Evolutionary conservation across 2,329 filamentous ascomycete species (phyloP).

Genomic region (Aspergillus pseudonomiae): DNA sequence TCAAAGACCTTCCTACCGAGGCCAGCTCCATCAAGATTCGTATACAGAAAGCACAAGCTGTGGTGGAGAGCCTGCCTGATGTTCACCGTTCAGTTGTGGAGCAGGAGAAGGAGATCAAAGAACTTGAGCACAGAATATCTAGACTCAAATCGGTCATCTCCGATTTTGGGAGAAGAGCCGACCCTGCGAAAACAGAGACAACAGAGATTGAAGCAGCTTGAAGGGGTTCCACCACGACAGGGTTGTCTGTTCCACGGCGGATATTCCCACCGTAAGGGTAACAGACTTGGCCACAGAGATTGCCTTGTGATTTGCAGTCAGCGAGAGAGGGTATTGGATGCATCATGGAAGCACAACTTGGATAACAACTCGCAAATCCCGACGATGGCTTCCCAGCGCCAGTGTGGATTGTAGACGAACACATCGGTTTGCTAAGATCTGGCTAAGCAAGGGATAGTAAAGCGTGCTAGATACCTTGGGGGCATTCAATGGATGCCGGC

Average conservation of each 20-base stretch:
- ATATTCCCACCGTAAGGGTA: background rate
- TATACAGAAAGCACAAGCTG: slow-evolving; percentile 72
- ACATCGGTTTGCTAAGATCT: background rate
- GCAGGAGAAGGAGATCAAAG: slow-evolving; percentile 48
- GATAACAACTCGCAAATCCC: background rate
- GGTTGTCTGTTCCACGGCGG: background rate
- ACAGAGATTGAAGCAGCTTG: slow-evolving; percentile 6
- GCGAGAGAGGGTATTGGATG: background rate
- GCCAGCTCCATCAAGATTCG: slow-evolving; percentile 80
- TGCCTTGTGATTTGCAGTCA: background rate
- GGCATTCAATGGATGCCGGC: background rate
- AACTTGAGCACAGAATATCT: slow-evolving; percentile 44
- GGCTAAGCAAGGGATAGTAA: background rate
- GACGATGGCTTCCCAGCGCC: background rate
- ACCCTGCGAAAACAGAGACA: slow-evolving; percentile 6
- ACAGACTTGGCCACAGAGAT: background rate
- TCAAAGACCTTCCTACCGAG: slow-evolving; percentile 78
- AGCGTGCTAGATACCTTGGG: background rate
- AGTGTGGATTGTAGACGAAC: background rate
- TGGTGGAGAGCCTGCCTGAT: slow-evolving; percentile 48
- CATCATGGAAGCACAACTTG: background rate
- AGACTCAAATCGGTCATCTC: slow-evolving; percentile 44
- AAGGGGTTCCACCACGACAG: background rate
- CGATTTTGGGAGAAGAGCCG: slow-evolving; percentile 44
- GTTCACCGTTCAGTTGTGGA: slow-evolving; percentile 47